These are phyloP conservation scores for Anacardium occidentale DNA, from an alignment of 345 rosid genomes.

Conservation along the genomic window DNA sequence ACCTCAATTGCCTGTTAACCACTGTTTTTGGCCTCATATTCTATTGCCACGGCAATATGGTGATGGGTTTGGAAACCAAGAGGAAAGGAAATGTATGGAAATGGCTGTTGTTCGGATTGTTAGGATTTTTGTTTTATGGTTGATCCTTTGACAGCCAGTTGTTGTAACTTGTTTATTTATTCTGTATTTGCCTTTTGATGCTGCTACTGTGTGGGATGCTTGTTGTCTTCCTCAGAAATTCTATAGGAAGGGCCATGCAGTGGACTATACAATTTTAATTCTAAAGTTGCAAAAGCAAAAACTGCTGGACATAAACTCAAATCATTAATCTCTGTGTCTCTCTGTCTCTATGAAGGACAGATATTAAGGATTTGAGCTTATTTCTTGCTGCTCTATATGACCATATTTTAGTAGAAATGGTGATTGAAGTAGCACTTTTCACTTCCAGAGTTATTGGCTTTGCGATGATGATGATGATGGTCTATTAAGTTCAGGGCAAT, in stretches of 20 bases:
- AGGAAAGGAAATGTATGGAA: background rate
- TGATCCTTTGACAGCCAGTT: slow-evolving; percentile 30
- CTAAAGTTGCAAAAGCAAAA: background rate
- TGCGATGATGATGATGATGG: too few species aligned
- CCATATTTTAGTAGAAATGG: background rate
- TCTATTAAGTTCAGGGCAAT: background rate
- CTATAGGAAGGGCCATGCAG: slow-evolving; percentile 28
- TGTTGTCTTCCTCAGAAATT: slow-evolving; percentile 20
- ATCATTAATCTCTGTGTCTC: background rate
- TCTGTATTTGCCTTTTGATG: slow-evolving; percentile 15
- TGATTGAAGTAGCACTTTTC: background rate
- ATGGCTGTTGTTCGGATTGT: slow-evolving; percentile 21
- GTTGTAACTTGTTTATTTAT: slow-evolving; percentile 31
- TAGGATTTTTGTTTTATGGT: slow-evolving; percentile 24
- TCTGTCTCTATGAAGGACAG: background rate
- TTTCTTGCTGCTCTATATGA: slow-evolving; percentile 1
- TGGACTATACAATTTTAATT: slow-evolving; percentile 24
- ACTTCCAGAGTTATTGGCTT: too few species aligned
- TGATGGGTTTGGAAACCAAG: background rate
- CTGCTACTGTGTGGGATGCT: slow-evolving; percentile 29
- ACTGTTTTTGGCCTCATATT: background rate
- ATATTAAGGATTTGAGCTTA: background rate
- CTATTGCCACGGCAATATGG: background rate
- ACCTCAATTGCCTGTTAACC: slow-evolving; percentile 48
- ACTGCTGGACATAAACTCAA: background rate